Evolutionary conservation across 257 asterid genomes (phyloP).

Genomic region (Nicotiana noctiflora): DNA sequence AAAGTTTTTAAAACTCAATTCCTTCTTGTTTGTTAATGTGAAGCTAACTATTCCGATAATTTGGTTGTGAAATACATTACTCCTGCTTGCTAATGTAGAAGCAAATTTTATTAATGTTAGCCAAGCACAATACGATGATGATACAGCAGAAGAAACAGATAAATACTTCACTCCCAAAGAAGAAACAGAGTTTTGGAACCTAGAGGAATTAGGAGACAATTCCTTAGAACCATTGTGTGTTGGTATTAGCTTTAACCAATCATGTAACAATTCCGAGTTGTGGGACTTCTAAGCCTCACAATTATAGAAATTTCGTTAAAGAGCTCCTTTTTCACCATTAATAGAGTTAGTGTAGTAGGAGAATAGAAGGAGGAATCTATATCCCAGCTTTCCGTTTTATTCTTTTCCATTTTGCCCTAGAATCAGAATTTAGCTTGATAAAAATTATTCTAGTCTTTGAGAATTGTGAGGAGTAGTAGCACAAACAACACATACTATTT

Average conservation of each 20-base stretch:
- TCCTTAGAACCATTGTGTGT: slow-evolving; percentile 37
- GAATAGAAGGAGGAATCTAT: neutral
- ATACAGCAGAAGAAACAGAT: no score
- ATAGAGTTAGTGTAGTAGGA: neutral
- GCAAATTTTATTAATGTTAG: no score
- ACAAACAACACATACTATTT: neutral
- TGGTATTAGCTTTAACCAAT: slow-evolving; percentile 22
- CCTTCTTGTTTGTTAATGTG: no score
- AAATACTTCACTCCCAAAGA: slow-evolving; percentile 12
- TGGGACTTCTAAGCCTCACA: slow-evolving; percentile 46
- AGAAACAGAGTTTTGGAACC: slow-evolving; percentile 10
- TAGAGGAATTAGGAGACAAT: slow-evolving; percentile 22
- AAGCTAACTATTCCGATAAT: no score
- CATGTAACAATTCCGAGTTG: slow-evolving; percentile 24
- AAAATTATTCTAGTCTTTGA: neutral
- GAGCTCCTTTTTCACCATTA: neutral
- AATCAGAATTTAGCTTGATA: neutral
- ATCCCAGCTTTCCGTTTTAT: neutral
- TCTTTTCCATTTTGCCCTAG: neutral
- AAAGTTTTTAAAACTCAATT: no score
- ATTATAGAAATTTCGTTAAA: neutral
- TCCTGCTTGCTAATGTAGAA: no score
- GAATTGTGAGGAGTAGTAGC: neutral
- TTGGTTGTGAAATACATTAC: no score
- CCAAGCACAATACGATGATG: no score